A percentile compares a stretch with the other conserved stretches of the same genome.
Conservation (phyloP, 352 stramenopile genomes). For the Pythium insidiosum region DNA sequence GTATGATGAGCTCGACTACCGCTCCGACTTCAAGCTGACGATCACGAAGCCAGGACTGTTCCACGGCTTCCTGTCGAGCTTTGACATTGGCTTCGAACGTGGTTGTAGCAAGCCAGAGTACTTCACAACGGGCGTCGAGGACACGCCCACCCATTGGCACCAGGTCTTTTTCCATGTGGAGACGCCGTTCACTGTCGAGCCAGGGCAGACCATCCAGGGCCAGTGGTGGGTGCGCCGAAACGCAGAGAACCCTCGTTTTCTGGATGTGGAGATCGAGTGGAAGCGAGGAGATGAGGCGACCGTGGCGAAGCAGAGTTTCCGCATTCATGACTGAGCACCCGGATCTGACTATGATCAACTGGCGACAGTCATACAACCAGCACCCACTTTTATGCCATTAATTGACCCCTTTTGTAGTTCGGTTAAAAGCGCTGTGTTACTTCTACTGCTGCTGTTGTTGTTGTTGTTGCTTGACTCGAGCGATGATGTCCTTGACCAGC, state of each 20-base stretch:
- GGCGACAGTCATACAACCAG: too few species aligned
- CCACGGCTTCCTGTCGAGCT: constrained; percentile 95
- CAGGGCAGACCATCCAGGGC: constrained; percentile 73
- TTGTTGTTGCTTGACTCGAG: constrained; percentile 48
- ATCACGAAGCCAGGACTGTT: constrained; percentile 85
- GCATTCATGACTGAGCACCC: constrained; percentile 57
- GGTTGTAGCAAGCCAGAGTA: constrained; percentile 89
- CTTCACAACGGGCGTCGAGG: constrained; percentile 91
- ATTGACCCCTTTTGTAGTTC: too few species aligned
- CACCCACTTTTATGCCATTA: too few species aligned
- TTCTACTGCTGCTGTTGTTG: constrained; percentile 7
- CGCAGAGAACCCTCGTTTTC: constrained; percentile 88
- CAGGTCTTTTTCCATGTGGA: constrained; percentile 97
- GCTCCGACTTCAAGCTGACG: constrained; percentile 82
- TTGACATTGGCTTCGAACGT: constrained; percentile 96
- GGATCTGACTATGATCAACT: constrained; percentile 1
- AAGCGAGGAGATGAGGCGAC: constrained; percentile 29
- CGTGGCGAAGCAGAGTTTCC: constrained; percentile 55
- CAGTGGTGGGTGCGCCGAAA: constrained; percentile 88
- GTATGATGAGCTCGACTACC: constrained; percentile 94
- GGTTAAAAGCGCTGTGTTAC: too few species aligned
- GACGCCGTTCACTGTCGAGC: constrained; percentile 58
- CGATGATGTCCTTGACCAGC: constrained; percentile 78
- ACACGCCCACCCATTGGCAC: constrained; percentile 97
- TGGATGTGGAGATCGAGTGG: constrained; percentile 88